These are phyloP conservation scores for Agroathelia rolfsii DNA, from an alignment of 1,284 basidiomycete genomes.

Conservation along the genomic window DNA sequence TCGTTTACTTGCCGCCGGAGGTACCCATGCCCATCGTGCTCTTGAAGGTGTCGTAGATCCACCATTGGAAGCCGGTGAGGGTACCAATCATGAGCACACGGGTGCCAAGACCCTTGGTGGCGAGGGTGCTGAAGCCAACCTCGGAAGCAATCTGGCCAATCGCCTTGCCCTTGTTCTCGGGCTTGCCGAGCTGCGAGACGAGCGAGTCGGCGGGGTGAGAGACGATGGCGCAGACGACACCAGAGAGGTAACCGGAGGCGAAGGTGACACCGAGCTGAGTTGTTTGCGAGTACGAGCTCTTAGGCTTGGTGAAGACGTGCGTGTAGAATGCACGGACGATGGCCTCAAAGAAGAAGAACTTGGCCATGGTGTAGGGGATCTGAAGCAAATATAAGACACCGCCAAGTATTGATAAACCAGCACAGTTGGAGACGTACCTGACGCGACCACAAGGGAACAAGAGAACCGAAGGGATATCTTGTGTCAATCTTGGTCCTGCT, in stretches of 20 bases:
- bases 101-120: slow-evolving; percentile 74
- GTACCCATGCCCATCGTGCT: slow-evolving; percentile 71
- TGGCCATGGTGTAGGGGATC: slow-evolving; percentile 85
- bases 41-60: slow-evolving; percentile 83
- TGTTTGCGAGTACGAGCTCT: slow-evolving; percentile 57
- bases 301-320: slow-evolving; percentile 63
- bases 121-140: slow-evolving; percentile 49
- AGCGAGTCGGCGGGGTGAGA: slow-evolving; percentile 76
- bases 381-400: slow-evolving; percentile 16
- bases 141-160: slow-evolving; percentile 57
- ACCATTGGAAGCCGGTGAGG: slow-evolving; percentile 69
- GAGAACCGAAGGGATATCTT: slow-evolving; percentile 72
- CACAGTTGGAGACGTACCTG: slow-evolving; percentile 37
- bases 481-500: slow-evolving; percentile 50
- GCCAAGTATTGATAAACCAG: background rate
- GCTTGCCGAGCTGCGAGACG: slow-evolving; percentile 73
- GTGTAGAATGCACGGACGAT: slow-evolving; percentile 71
- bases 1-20: slow-evolving; percentile 69
- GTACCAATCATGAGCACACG: slow-evolving; percentile 69
- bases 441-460: slow-evolving; percentile 77
- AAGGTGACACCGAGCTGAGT: slow-evolving; percentile 77
- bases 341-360: slow-evolving; percentile 80
- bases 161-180: slow-evolving; percentile 67
- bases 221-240: slow-evolving; percentile 74
- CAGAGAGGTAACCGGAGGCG: slow-evolving; percentile 73